Percentiles rank a stretch among this genome's conserved stretches.
These are phyloP conservation scores for Rhodamnia argentea DNA, from an alignment of 345 rosid species.

Conservation along the genomic window DNA sequence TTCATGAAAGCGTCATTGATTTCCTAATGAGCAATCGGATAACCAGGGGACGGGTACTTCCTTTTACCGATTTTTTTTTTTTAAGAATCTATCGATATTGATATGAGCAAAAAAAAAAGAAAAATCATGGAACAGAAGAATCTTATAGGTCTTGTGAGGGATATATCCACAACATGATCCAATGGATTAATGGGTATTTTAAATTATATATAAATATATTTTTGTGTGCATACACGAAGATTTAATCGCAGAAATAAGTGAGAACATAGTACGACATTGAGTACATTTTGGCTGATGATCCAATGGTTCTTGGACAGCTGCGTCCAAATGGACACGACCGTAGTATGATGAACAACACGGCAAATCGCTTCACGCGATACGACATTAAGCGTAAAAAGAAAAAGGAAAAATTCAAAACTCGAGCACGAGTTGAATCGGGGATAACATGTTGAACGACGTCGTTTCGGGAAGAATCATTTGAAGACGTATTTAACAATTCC, in stretches of 20 bases:
- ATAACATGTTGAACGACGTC: neutral
- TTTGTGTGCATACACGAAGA: neutral
- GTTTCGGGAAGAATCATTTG: slow-evolving; percentile 5
- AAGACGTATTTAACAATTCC: slow-evolving; percentile 47
- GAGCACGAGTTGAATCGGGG: neutral
- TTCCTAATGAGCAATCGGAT: no score
- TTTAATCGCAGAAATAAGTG: neutral
- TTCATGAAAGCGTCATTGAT: no score
- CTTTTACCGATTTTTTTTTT: no score
- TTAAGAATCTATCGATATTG: no score
- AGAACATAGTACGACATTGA: neutral
- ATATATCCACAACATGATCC: neutral
- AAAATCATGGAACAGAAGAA: neutral
- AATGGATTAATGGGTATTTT: neutral
- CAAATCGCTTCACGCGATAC: neutral
- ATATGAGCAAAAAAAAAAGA: no score
- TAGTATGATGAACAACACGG: neutral
- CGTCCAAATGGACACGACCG: neutral
- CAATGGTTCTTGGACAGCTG: neutral
- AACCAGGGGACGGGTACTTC: no score
- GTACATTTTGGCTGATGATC: neutral
- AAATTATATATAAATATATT: neutral
- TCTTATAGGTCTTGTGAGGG: neutral
- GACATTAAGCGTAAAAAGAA: neutral
- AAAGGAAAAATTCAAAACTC: no score